Evolutionary conservation across 371 early-diverging fungal genomes (phyloP), one percentile per base, ranked within the genome.

Genomic region (Fennellomyces sp.): DNA sequence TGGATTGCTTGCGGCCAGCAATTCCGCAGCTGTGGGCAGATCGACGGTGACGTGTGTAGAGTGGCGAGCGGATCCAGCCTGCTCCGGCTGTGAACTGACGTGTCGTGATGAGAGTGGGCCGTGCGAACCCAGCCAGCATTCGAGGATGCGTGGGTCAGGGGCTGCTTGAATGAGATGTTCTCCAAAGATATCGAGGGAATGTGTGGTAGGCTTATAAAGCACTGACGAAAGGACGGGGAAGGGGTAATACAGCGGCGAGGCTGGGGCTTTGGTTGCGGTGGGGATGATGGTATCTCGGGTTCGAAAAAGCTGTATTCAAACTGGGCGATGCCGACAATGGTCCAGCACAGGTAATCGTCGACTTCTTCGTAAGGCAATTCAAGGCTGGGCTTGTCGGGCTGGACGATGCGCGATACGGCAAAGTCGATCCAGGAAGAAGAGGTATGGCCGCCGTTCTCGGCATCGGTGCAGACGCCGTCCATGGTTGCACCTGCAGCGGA

Each of bases 311-410:
- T 80, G 61, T 81, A 80, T 52, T 85, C 80, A 65, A 85, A 85
- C 48, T 73, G 75, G 27, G 75, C 72, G 58, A 91, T 88, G 53
- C 91, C 90, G n/a, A 91, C 91, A 54, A 91, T 90, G 4, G 93
- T 92, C 93, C 93, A 92, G 74, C 91, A 92, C 39, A 92, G 74
- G 64, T 82, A 88, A 62, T 92, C 93, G 65, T 89, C 90, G 17
- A 91, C 77, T 53, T 74, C 75, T 47, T 73, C 72, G 62, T 69
- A 26, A 33, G 54, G 52, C 3, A 64, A 23, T 23, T 63, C 66
- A 8, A 65, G 61, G 67, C 63, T 72, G 52, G 48, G 66, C 56
- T 57, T 75, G 55, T 56, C 70, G 57, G 45, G 70, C 52, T 64
- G 78, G 51, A 68, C 72, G 41, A 65, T 61, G 64, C 41, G 64